Conservation (phyloP, 2,329 filamentous ascomycete species). For the Hymenotorrendiella dingleyae region DNA sequence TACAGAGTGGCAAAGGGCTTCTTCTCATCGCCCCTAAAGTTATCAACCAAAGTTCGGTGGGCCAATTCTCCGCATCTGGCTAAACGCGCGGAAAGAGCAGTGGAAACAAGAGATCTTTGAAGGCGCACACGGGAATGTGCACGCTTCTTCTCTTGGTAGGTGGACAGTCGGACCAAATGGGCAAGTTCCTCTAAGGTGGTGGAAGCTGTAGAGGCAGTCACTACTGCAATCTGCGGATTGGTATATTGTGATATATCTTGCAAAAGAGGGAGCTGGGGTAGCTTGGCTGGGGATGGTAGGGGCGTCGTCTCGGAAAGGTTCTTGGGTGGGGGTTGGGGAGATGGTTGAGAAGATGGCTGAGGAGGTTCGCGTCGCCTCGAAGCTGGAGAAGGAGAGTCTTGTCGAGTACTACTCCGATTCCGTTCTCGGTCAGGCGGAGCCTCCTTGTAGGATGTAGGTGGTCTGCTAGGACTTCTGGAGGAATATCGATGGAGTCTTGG, state of each 20-base stretch:
- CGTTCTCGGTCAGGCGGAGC: slow-evolving; percentile 40
- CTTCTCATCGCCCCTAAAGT: slow-evolving; percentile 74
- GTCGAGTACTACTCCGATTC: slow-evolving; percentile 31
- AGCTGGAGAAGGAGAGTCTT: slow-evolving; percentile 22
- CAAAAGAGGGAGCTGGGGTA: slow-evolving; percentile 43
- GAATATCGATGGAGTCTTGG: slow-evolving; percentile 43
- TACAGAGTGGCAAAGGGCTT: slow-evolving; percentile 69
- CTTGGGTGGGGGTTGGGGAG: no score
- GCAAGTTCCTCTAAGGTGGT: slow-evolving; percentile 73
- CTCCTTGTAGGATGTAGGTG: slow-evolving; percentile 39
- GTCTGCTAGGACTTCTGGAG: slow-evolving; percentile 50
- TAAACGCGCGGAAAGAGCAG: slow-evolving; percentile 67
- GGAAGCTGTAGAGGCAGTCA: slow-evolving; percentile 52
- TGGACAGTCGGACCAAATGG: slow-evolving; percentile 69
- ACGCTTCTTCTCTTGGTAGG: slow-evolving; percentile 77
- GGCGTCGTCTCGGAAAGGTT: slow-evolving; percentile 11
- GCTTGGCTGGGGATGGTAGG: slow-evolving; percentile 19
- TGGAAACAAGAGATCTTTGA: slow-evolving; percentile 68
- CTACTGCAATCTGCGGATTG: slow-evolving; percentile 46
- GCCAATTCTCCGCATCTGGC: slow-evolving; percentile 69
- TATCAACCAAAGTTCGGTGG: slow-evolving; percentile 70
- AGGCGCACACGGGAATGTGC: slow-evolving; percentile 66
- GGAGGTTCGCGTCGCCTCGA: slow-evolving; percentile 28
- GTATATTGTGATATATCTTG: slow-evolving; percentile 62
- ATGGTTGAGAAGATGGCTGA: slow-evolving; percentile 26